These are phyloP conservation scores for Saccharomycopsis amapae DNA, from an alignment of 805 yeast genomes.

Conservation along the genomic window DNA sequence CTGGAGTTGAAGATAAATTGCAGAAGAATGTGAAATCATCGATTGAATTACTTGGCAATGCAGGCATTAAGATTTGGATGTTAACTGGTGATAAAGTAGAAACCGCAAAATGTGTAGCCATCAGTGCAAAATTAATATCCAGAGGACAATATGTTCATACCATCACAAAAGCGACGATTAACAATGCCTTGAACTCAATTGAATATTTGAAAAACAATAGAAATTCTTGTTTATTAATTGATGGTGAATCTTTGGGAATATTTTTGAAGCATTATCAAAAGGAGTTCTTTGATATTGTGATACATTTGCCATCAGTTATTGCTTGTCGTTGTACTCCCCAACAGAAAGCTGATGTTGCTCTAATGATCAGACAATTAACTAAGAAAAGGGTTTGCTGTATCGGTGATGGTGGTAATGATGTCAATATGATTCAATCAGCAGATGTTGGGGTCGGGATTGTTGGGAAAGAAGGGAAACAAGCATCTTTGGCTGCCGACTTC, in stretches of 20 bases:
- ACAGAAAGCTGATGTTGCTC: constrained; percentile 94
- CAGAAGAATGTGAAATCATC: constrained; percentile 90
- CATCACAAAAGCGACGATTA: constrained; percentile 48
- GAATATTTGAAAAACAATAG: constrained; percentile 60
- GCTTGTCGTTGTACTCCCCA: constrained; percentile 99
- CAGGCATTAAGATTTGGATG: constrained; percentile 99
- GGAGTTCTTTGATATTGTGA: constrained; percentile 73
- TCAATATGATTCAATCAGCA: constrained; percentile 97
- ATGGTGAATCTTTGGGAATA: constrained; percentile 82
- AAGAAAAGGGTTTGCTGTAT: constrained; percentile 93
- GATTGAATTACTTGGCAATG: constrained; percentile 86
- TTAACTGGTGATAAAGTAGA: constrained; percentile 98
- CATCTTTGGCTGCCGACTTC: constrained; percentile 94
- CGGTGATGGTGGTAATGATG: constrained; percentile 99
- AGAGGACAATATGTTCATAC: constrained; percentile 93
- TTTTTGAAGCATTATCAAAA: constrained; percentile 55
- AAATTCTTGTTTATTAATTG: constrained; percentile 67
- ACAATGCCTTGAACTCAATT: constrained; percentile 60
- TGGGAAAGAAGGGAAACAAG: constrained; percentile 97
- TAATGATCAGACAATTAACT: constrained; percentile 67
- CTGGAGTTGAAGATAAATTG: constrained; percentile 95
- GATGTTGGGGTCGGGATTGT: constrained; percentile 99
- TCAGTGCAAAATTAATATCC: constrained; percentile 87
- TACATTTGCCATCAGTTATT: constrained; percentile 84
- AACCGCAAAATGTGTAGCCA: constrained; percentile 95